phyloP scores from a whole-genome alignment of 495 filamentous ascomycete species.

The Xylaria nigripes region DNA sequence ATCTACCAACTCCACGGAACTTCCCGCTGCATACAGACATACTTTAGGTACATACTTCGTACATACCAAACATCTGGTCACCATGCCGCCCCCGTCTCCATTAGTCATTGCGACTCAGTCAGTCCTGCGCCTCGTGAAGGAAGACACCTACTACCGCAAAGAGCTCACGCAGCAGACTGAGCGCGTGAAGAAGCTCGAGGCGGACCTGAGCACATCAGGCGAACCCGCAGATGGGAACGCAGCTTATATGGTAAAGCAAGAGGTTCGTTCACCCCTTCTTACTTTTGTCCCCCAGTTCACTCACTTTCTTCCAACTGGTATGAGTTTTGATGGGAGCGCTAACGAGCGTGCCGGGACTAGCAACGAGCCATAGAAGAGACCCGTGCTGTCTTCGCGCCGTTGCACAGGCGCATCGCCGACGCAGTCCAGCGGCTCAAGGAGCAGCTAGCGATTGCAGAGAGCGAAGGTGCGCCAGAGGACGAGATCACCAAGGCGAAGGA shows the following conservation, averaged over 20 bases:
- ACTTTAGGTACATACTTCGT: too few species aligned
- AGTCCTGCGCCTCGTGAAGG: conserved; percentile 77
- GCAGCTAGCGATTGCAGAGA: conserved; percentile 44
- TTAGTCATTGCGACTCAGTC: conserved; percentile 65
- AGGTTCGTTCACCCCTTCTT: conserved; percentile 46
- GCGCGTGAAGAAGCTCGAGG: conserved; percentile 60
- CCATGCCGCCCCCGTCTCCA: conserved; percentile 64
- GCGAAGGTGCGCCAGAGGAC: conserved; percentile 50
- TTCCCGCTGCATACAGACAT: too few species aligned
- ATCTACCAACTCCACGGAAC: background rate
- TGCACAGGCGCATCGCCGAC: conserved; percentile 57
- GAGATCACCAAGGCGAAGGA: conserved; percentile 55
- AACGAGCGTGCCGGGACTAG: conserved; percentile 39
- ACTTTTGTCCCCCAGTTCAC: background rate
- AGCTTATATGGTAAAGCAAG: conserved; percentile 68
- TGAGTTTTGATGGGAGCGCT: background rate
- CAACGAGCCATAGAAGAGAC: conserved; percentile 72
- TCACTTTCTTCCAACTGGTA: background rate
- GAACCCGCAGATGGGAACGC: conserved; percentile 54
- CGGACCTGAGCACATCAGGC: conserved; percentile 32
- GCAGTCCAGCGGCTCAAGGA: conserved; percentile 63
- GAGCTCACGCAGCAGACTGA: conserved; percentile 66
- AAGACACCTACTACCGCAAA: conserved; percentile 80
- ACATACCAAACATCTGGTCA: conserved; percentile 1
- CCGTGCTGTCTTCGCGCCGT: conserved; percentile 61